Evolutionary conservation across 768 basidiomycete species (phyloP).

Genomic region (Coprinopsis cinerea): DNA sequence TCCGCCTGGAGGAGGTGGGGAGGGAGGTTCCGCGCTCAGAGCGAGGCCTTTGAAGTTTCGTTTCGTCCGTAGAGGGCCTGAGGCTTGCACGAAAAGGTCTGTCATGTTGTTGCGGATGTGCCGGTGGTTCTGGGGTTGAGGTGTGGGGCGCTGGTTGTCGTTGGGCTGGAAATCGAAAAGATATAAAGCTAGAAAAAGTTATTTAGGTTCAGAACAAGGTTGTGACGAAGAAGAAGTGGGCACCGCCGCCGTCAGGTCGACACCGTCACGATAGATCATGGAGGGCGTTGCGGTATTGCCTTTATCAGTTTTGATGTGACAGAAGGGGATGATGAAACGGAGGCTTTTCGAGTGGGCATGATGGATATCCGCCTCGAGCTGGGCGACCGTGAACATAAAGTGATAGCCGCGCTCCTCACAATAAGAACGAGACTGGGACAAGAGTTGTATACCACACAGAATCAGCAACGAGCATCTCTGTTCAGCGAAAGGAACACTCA

Average conservation of each 20-base stretch:
- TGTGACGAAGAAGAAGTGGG: background rate
- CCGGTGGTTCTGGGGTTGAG: background rate
- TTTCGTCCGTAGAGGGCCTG: slow-evolving; percentile 70
- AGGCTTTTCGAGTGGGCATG: background rate
- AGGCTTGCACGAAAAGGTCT: slow-evolving; percentile 16
- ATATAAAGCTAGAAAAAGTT: background rate
- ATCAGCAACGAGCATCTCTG: too few species aligned
- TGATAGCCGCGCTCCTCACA: too few species aligned
- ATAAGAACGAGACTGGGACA: too few species aligned
- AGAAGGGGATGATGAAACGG: slow-evolving; percentile 5
- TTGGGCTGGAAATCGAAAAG: background rate
- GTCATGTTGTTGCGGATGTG: slow-evolving; percentile 5
- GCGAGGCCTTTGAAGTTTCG: slow-evolving; percentile 85
- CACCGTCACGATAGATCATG: too few species aligned
- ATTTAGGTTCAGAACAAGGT: background rate
- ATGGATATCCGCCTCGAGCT: too few species aligned
- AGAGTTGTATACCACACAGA: too few species aligned
- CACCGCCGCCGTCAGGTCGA: background rate
- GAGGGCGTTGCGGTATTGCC: background rate
- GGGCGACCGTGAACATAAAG: too few species aligned
- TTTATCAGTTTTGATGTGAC: slow-evolving; percentile 2
- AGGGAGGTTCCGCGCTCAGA: slow-evolving; percentile 42
- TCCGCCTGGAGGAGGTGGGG: slow-evolving; percentile 14
- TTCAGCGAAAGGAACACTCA: too few species aligned
- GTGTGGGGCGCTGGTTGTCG: background rate